A percentile compares a stretch with the other conserved stretches of the same genome.
phyloP scores from a whole-genome alignment of 108 stramenopile species.

The Cafeteria roenbergensis region DNA sequence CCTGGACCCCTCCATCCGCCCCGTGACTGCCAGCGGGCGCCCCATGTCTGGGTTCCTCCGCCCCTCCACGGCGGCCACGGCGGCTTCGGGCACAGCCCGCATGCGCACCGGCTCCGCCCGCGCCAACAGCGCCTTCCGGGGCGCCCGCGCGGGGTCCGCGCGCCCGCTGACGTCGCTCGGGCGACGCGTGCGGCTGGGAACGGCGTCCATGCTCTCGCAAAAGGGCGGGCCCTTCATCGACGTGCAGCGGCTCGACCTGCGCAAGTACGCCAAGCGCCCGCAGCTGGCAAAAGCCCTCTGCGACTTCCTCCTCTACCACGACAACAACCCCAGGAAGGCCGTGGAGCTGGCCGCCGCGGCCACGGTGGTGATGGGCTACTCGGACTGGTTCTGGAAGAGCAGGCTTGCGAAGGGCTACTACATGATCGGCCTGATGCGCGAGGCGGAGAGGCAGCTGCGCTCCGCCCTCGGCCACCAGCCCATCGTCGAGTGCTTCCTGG shows the following conservation, averaged over 20 bases:
- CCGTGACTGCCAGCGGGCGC: slow-evolving; percentile 33
- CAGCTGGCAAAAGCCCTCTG: slow-evolving; percentile 33
- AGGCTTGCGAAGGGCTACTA: slow-evolving; percentile 50
- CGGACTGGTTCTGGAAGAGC: slow-evolving; percentile 55
- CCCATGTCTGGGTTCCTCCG: slow-evolving; percentile 42
- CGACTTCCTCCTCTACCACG: slow-evolving; percentile 43
- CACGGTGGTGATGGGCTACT: slow-evolving; percentile 16
- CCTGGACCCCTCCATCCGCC: slow-evolving; percentile 15
- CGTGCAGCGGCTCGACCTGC: slow-evolving; percentile 34
- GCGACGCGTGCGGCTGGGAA: slow-evolving; percentile 38
- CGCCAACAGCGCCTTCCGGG: slow-evolving; percentile 25
- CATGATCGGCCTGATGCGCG: slow-evolving; percentile 43
- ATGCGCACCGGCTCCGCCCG: too few species aligned
- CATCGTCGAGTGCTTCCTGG: slow-evolving; percentile 37
- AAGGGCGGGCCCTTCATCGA: slow-evolving; percentile 33
- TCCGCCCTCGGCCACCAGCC: slow-evolving; percentile 27
- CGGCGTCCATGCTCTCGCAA: slow-evolving; percentile 30
- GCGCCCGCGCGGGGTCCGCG: slow-evolving; percentile 28
- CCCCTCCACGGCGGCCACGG: slow-evolving; percentile 23
- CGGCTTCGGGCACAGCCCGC: background rate
- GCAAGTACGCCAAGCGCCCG: slow-evolving; percentile 31
- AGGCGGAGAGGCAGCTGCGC: slow-evolving; percentile 47
- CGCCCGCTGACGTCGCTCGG: slow-evolving; percentile 38
- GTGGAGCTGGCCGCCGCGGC: slow-evolving; percentile 41
- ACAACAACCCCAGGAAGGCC: slow-evolving; percentile 46